Percentiles rank a stretch among this genome's conserved stretches.
Conservation (phyloP, 805 yeast species). For the Kodamaea nitidulidarum region DNA sequence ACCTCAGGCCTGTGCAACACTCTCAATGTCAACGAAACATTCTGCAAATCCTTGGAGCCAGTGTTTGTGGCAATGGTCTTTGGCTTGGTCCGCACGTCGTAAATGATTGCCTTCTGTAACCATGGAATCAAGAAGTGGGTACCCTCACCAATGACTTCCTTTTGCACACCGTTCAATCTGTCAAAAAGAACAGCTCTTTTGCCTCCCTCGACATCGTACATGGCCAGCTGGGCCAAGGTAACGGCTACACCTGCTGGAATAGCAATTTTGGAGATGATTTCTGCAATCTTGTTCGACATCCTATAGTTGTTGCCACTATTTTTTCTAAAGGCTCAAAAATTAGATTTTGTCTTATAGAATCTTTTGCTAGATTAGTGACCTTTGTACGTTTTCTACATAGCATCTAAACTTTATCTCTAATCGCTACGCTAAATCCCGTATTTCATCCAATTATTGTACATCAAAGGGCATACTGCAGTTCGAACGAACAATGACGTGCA, state of each 20-base stretch:
- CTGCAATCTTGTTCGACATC: constrained; percentile 37
- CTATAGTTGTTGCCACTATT: constrained; percentile 10
- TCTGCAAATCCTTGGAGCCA: constrained; percentile 95
- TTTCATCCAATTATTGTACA: not conserved
- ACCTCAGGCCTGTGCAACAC: constrained; percentile 95
- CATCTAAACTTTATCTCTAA: too few relatives aligned
- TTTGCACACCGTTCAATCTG: constrained; percentile 83
- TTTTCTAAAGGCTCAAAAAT: constrained; percentile 1
- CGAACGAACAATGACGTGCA: not conserved
- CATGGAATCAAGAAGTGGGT: constrained; percentile 94
- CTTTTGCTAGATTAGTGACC: too few relatives aligned
- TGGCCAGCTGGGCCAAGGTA: constrained; percentile 71
- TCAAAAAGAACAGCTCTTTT: constrained; percentile 94
- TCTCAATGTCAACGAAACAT: constrained; percentile 87
- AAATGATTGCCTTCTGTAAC: constrained; percentile 87
- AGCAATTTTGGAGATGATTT: constrained; percentile 47
- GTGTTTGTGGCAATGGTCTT: constrained; percentile 90
- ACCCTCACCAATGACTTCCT: constrained; percentile 91
- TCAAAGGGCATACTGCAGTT: too few relatives aligned
- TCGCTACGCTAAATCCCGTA: not conserved
- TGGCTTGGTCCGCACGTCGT: constrained; percentile 93
- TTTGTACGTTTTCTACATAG: too few relatives aligned
- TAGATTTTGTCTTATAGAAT: too few relatives aligned
- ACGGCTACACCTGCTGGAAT: constrained; percentile 67
- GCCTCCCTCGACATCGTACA: constrained; percentile 96